A percentile compares a stretch with the other conserved stretches of the same genome.
These are phyloP conservation scores for Lentinula boryana DNA, from an alignment of 768 basidiomycete genomes.

Conservation along the genomic window DNA sequence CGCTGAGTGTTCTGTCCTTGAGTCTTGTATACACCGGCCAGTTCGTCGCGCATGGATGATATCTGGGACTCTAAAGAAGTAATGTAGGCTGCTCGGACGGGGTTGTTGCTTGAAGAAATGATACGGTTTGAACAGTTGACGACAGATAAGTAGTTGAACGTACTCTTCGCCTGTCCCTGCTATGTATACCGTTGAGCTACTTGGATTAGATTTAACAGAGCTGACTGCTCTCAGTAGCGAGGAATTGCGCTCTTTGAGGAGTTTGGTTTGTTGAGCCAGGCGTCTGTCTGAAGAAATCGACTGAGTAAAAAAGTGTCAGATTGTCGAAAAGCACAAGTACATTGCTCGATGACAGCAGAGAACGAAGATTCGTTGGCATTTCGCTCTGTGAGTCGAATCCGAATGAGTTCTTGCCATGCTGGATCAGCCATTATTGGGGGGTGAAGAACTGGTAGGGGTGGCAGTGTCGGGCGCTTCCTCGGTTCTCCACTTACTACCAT, in stretches of 20 bases:
- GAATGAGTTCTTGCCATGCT: constrained; percentile 77
- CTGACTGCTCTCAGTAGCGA: constrained; percentile 82
- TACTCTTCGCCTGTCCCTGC: constrained; percentile 69
- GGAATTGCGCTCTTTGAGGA: constrained; percentile 89
- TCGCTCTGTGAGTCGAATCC: constrained; percentile 74
- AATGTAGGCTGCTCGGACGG: constrained; percentile 84
- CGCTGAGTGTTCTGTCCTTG: constrained; percentile 95
- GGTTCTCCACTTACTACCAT: background rate
- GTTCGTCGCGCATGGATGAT: constrained; percentile 84
- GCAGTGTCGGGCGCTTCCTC: background rate
- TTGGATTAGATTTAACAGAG: constrained; percentile 58
- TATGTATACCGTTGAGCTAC: constrained; percentile 56
- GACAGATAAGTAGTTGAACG: constrained; percentile 18
- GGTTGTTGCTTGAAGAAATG: constrained; percentile 47
- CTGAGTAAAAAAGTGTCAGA: constrained; percentile 8
- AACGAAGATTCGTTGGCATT: constrained; percentile 79
- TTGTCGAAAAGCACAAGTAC: constrained; percentile 33
- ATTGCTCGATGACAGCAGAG: constrained; percentile 86
- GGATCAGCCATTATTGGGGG: constrained; percentile 63
- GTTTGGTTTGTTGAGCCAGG: constrained; percentile 86
- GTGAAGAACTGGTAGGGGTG: background rate
- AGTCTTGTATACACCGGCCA: constrained; percentile 92
- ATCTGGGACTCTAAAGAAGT: constrained; percentile 92
- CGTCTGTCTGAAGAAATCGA: constrained; percentile 59
- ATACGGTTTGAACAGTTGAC: constrained; percentile 7